phyloP scores from a whole-genome alignment of 495 filamentous ascomycete genomes.

The Aeminium ludgeri region DNA sequence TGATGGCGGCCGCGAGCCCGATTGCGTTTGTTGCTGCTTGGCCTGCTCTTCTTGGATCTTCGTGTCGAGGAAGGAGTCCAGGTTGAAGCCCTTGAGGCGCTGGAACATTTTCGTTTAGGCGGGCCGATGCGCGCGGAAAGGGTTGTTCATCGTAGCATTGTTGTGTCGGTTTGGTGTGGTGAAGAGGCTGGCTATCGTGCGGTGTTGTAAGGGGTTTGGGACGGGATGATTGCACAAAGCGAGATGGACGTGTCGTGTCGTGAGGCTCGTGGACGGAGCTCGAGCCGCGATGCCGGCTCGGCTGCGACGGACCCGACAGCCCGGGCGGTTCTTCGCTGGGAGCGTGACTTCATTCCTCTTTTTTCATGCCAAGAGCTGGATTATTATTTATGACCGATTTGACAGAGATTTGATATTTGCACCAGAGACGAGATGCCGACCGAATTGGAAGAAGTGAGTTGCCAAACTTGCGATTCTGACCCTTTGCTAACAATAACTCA shows the following conservation, averaged over 20 bases:
- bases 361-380: too few relatives aligned
- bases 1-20: conserved; percentile 25
- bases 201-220: not conserved
- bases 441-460: conserved; percentile 60
- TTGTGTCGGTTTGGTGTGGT: not conserved
- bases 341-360: too few relatives aligned
- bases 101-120: conserved; percentile 21
- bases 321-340: too few relatives aligned
- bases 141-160: conserved; percentile 6
- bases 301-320: too few relatives aligned
- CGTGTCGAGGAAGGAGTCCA: conserved; percentile 48
- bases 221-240: conserved; percentile 3
- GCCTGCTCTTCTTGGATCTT: conserved; percentile 83
- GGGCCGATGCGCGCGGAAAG: too few relatives aligned
- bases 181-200: too few relatives aligned
- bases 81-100: conserved; percentile 52
- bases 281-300: too few relatives aligned
- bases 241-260: not conserved
- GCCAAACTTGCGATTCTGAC: too few relatives aligned
- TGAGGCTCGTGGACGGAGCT: not conserved
- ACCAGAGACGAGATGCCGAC: conserved; percentile 48
- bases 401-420: too few relatives aligned
- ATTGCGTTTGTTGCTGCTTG: conserved; percentile 41
- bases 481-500: not conserved
- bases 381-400: too few relatives aligned